phyloP scores from a whole-genome alignment of 768 basidiomycete species.

The Mycena galopus region DNA sequence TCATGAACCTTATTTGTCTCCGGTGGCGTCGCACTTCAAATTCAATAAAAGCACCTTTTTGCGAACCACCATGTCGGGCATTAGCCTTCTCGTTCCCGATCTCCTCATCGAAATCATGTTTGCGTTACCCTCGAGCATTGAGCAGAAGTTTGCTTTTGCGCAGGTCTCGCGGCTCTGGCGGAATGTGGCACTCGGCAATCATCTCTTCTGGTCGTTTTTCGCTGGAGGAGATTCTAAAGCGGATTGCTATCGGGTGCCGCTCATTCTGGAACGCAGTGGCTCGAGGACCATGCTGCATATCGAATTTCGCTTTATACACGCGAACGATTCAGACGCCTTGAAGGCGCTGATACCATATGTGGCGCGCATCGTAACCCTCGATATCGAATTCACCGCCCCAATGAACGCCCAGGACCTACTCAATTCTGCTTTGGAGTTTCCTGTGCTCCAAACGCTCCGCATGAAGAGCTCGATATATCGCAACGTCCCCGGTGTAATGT shows the following conservation, averaged over 20 bases:
- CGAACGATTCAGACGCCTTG: neutral
- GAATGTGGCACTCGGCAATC: neutral
- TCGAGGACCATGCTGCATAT: neutral
- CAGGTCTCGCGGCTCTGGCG: constrained; percentile 9
- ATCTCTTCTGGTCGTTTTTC: constrained; percentile 12
- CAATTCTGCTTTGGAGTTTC: neutral
- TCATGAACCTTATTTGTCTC: too few species aligned
- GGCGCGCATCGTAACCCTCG: constrained; percentile 9
- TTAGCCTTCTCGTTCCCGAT: neutral
- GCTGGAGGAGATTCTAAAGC: neutral
- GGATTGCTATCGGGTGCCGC: neutral
- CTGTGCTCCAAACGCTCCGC: neutral
- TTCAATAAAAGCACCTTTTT: too few species aligned
- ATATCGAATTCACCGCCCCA: neutral
- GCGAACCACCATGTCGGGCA: neutral
- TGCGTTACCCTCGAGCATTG: neutral
- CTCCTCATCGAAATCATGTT: constrained; percentile 1
- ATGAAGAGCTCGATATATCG: neutral
- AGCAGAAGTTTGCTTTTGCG: constrained; percentile 9
- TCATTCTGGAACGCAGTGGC: constrained; percentile 6
- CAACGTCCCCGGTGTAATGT: neutral
- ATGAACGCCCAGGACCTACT: neutral
- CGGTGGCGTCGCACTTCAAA: too few species aligned
- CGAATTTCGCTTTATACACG: neutral
- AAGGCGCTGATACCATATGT: neutral